Evolutionary conservation across 345 rosid genomes (phyloP), one percentile per base, ranked within the genome.

Genomic region (Dovyalis caffra): DNA sequence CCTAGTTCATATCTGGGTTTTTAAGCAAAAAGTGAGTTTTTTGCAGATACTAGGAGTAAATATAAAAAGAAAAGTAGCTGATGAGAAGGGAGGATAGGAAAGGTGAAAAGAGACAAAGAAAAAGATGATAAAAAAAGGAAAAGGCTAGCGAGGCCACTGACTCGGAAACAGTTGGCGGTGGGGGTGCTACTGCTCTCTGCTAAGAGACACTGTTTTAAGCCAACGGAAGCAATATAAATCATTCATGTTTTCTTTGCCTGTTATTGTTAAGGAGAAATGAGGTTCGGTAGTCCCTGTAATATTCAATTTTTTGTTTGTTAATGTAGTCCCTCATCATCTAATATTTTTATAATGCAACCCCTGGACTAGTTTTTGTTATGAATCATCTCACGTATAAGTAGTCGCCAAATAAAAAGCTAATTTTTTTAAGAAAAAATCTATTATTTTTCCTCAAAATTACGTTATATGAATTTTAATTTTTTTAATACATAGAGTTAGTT

Each of bases 1-100:
- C 73, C 83, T 77, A 71, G 47, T 70, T 66, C 66, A 49, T 40
- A 79, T 66, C 60, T 66, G 80, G 79, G 80, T 34, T 34, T 64
- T 53, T 33, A 28, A 40, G 56, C 33, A 67, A 57, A 73, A 69
- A 62, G 71, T 25, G 68, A 14, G 74, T 2, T 43, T 8, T 51
- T 45, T n/a, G 15, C 12, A 23, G 28, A n/a, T 56, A 0, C 28
- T 56, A 56, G 11, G 61, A 23, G 26, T 8, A 9, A n/a, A 56
- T n/a, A 9, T 2, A 21, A 20, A 2, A n/a, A 51, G 61, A 56
- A 56, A 40, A 56, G 61, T 0, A 56, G 61, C 61, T 23, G 14
- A 10, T 8, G 0, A 56, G 28, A 56, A 23, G 28, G 28, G 61
- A 23, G 11, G 61, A 56, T 56, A 9, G 28, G 61, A 56, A 56